Conservation (phyloP, 225 moss, liverwort and hornwort genomes). For the Anthoceros angustus region DNA sequence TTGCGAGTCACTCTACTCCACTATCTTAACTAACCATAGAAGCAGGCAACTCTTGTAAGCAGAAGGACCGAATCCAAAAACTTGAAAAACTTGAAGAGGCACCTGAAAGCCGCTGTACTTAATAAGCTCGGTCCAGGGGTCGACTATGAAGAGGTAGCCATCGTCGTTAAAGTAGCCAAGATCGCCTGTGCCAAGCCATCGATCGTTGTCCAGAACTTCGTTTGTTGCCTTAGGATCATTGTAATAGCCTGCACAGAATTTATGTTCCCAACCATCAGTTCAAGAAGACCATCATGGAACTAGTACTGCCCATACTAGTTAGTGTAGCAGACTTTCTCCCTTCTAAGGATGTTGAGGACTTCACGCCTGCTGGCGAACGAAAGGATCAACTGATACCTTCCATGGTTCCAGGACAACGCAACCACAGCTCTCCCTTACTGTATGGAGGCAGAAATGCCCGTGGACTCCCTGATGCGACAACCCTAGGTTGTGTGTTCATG, state of each 20-base stretch:
- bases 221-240: constrained; percentile 19
- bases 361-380: background rate
- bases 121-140: constrained; percentile 29
- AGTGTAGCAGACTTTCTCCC: no score
- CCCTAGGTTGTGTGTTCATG: constrained; percentile 37
- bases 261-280: background rate
- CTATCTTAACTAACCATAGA: constrained; percentile 1
- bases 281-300: no score
- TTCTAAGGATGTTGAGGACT: no score
- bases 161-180: constrained; percentile 25
- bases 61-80: background rate
- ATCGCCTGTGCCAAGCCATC: constrained; percentile 36
- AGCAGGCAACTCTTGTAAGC: background rate
- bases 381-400: constrained; percentile 44
- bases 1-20: background rate
- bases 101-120: constrained; percentile 39
- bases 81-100: background rate
- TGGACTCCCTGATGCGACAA: constrained; percentile 30
- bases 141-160: constrained; percentile 27
- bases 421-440: constrained; percentile 52
- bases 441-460: constrained; percentile 27
- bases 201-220: constrained; percentile 15
- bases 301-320: no score
- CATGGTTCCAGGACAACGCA: constrained; percentile 44
- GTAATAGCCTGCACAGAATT: constrained; percentile 10